Evolutionary conservation across 2,329 filamentous ascomycete species (phyloP).

Genomic region (Fusarium lyarnte): DNA sequence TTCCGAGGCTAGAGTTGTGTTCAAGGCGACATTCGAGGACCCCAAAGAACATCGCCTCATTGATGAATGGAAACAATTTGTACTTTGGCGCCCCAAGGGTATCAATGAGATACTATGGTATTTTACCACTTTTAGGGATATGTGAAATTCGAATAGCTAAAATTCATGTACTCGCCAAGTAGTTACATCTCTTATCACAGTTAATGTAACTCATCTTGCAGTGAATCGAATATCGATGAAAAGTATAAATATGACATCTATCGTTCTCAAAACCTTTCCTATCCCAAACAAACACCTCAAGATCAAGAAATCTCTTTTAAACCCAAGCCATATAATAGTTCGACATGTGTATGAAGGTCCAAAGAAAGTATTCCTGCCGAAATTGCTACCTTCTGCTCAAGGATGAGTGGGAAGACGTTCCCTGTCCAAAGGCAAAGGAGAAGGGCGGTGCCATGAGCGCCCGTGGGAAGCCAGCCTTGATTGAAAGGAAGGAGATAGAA

Average conservation of each 20-base stretch:
- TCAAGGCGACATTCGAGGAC: too few relatives aligned
- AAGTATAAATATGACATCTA: background rate
- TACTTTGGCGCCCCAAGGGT: too few relatives aligned
- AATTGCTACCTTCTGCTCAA: background rate
- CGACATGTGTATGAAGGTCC: background rate
- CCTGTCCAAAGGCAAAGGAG: background rate
- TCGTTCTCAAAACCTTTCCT: too few relatives aligned
- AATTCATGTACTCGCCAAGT: too few relatives aligned
- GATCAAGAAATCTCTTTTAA: too few relatives aligned
- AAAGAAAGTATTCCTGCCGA: background rate
- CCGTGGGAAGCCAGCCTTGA: background rate
- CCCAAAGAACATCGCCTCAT: too few relatives aligned
- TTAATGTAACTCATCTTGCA: background rate
- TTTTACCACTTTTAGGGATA: too few relatives aligned
- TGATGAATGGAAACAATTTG: too few relatives aligned
- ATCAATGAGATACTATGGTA: too few relatives aligned
- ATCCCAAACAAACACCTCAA: background rate
- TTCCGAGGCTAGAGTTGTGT: too few relatives aligned
- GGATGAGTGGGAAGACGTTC: background rate
- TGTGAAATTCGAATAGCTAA: too few relatives aligned
- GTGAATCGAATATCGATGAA: background rate
- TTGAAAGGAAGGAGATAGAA: background rate
- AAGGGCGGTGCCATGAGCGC: background rate
- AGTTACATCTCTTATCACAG: too few relatives aligned
- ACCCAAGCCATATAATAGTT: fast-evolving